phyloP scores from a whole-genome alignment of 495 filamentous ascomycete genomes.

The Neurospora sp. region DNA sequence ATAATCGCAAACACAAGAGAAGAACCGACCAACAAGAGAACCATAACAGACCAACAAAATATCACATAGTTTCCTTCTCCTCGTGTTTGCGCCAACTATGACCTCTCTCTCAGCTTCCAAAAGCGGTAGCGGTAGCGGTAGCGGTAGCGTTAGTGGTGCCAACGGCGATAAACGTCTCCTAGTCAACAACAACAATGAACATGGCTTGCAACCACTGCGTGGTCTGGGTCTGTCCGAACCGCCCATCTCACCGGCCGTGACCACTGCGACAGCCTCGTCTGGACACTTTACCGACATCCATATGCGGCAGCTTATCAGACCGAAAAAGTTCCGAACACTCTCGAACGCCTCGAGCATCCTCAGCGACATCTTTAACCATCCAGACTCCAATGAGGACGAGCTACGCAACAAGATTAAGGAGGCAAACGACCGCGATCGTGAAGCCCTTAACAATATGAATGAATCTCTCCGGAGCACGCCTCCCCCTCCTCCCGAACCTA shows the following conservation, averaged over 20 bases:
- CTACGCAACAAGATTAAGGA: slow-evolving; percentile 12
- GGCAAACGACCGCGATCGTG: slow-evolving; percentile 12
- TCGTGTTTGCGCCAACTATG: neutral
- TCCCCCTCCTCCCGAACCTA: slow-evolving; percentile 27
- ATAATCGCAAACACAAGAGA: neutral
- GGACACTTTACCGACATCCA: slow-evolving; percentile 2
- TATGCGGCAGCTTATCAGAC: slow-evolving; percentile 3
- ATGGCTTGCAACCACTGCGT: neutral
- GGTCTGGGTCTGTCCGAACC: neutral
- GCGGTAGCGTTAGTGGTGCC: neutral
- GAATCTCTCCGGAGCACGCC: slow-evolving; percentile 35
- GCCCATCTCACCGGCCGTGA: neutral
- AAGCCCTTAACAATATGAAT: slow-evolving; percentile 16
- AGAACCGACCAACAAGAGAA: neutral
- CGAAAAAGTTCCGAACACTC: slow-evolving; percentile 12
- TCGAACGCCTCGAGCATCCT: slow-evolving; percentile 15
- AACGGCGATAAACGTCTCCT: neutral
- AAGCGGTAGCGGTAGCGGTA: neutral
- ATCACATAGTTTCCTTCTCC: neutral
- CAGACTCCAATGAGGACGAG: slow-evolving; percentile 12
- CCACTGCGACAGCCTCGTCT: neutral
- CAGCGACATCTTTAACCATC: slow-evolving; percentile 16
- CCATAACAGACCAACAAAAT: neutral
- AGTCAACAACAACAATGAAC: neutral
- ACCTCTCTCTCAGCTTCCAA: neutral